A percentile compares a stretch with the other conserved stretches of the same genome.
These are phyloP conservation scores for Austroboletus novae-zelandiae DNA, from an alignment of 1,284 basidiomycete species.

Conservation along the genomic window DNA sequence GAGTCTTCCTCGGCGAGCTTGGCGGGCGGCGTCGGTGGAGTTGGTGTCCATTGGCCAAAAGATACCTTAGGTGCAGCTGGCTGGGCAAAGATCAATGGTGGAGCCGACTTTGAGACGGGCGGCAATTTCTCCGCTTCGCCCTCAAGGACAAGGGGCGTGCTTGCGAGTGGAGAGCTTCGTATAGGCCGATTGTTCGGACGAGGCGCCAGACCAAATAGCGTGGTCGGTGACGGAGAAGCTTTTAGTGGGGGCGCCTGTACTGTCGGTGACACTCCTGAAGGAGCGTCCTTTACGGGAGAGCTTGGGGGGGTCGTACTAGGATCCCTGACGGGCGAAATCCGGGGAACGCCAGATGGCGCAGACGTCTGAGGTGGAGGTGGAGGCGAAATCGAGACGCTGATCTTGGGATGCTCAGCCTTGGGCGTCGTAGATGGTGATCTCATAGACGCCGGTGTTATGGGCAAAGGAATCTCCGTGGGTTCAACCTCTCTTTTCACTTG, in stretches of 20 bases:
- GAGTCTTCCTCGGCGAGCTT: conserved; percentile 17
- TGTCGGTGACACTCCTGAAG: conserved; percentile 32
- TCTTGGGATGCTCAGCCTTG: conserved; percentile 38
- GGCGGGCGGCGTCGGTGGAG: not conserved
- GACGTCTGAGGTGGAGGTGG: conserved; percentile 23
- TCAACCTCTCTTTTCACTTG: conserved; percentile 25
- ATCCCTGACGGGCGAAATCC: conserved; percentile 27
- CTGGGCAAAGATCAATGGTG: conserved; percentile 23
- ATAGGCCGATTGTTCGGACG: conserved; percentile 54
- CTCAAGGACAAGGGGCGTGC: conserved; percentile 43
- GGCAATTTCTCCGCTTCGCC: conserved; percentile 33
- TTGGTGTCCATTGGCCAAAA: conserved; percentile 30
- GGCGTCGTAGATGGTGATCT: conserved; percentile 39
- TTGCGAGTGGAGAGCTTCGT: conserved; percentile 63
- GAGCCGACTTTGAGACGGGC: conserved; percentile 23
- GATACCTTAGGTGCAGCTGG: conserved; percentile 38
- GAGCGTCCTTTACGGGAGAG: conserved; percentile 45
- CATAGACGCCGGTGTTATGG: conserved; percentile 23
- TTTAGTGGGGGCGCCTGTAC: conserved; percentile 20
- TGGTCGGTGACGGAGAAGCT: conserved; percentile 11
- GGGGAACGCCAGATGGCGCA: conserved; percentile 14
- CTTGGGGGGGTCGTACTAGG: conserved; percentile 52
- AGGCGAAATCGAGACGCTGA: conserved; percentile 21
- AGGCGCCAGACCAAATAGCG: conserved; percentile 41
- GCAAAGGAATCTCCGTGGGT: conserved; percentile 12